These are phyloP conservation scores for Ophiostoma ulmi DNA, from an alignment of 2,329 filamentous ascomycete genomes.

Conservation along the genomic window DNA sequence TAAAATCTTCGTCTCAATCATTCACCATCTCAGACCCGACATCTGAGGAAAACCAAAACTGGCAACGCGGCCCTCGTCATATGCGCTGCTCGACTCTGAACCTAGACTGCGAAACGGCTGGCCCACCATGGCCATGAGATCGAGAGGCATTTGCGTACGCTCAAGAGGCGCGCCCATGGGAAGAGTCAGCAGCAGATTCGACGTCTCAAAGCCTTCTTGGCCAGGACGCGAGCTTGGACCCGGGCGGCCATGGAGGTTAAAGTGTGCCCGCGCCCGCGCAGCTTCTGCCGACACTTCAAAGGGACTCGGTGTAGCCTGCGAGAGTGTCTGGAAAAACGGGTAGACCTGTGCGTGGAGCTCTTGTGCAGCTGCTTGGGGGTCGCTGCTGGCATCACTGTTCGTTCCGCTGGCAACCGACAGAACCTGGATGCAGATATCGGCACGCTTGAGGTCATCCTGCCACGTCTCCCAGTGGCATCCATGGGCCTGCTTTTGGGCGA, in stretches of 20 bases:
- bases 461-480: slow-evolving; percentile 28
- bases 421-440: slow-evolving; percentile 30
- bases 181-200: slow-evolving; percentile 21
- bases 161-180: slow-evolving; percentile 13
- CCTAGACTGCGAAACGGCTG: slow-evolving; percentile 23
- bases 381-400: not conserved
- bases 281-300: not conserved
- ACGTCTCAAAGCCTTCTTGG: slow-evolving; percentile 14
- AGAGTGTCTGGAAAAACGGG: slow-evolving; percentile 20
- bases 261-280: not conserved
- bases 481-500: slow-evolving; percentile 34
- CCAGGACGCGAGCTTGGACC: not conserved
- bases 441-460: slow-evolving; percentile 31
- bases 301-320: not conserved
- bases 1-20: not conserved
- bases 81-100: not conserved
- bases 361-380: not conserved
- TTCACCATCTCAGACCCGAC: not conserved
- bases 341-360: slow-evolving; percentile 24
- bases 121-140: slow-evolving; percentile 25
- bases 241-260: not conserved
- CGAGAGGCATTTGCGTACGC: slow-evolving; percentile 17
- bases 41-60: not conserved
- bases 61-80: not conserved
- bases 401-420: slow-evolving; percentile 22